A percentile compares a stretch with the other conserved stretches of the same genome.
These are phyloP conservation scores for Sporisorium iseilematis-ciliati DNA, from an alignment of 1,284 basidiomycete genomes.

Conservation along the genomic window DNA sequence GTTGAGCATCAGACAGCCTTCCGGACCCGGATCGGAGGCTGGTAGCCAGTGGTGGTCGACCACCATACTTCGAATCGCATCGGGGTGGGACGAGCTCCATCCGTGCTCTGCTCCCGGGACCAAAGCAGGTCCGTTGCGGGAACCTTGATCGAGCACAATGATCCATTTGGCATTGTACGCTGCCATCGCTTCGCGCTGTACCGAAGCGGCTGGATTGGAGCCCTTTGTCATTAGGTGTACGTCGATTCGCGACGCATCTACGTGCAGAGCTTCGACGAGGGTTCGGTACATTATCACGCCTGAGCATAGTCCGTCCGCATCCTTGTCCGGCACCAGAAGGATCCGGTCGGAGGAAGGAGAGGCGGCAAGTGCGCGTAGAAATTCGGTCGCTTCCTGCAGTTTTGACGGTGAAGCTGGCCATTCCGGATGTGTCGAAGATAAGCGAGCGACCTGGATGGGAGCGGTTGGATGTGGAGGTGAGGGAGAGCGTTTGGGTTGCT, in stretches of 20 bases:
- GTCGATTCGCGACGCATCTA: conserved; percentile 32
- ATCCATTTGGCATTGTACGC: conserved; percentile 45
- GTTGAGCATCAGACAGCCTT: conserved; percentile 56
- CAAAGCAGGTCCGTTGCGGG: conserved; percentile 47
- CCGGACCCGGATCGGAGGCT: conserved; percentile 29
- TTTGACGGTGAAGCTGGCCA: conserved; percentile 34
- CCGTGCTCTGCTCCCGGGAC: conserved; percentile 50
- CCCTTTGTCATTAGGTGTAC: conserved; percentile 58
- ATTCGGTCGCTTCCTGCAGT: conserved; percentile 36
- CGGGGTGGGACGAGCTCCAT: conserved; percentile 24
- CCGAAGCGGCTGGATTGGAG: conserved; percentile 28
- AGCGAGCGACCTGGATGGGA: conserved; percentile 29
- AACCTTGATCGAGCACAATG: conserved; percentile 60
- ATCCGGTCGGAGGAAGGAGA: conserved; percentile 22
- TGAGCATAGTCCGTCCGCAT: conserved; percentile 56
- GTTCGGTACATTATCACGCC: conserved; percentile 58
- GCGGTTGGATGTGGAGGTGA: conserved; percentile 3
- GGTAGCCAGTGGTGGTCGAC: conserved; percentile 57
- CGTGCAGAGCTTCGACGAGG: conserved; percentile 32
- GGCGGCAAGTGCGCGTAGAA: conserved; percentile 25
- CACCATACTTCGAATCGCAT: conserved; percentile 44
- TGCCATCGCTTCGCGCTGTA: conserved; percentile 37
- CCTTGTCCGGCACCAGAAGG: conserved; percentile 56
- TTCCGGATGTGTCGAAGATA: conserved; percentile 27
- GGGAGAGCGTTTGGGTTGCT: background rate